These are phyloP conservation scores for Phytophthora capsici DNA, from an alignment of 352 stramenopile species.

Conservation along the genomic window DNA sequence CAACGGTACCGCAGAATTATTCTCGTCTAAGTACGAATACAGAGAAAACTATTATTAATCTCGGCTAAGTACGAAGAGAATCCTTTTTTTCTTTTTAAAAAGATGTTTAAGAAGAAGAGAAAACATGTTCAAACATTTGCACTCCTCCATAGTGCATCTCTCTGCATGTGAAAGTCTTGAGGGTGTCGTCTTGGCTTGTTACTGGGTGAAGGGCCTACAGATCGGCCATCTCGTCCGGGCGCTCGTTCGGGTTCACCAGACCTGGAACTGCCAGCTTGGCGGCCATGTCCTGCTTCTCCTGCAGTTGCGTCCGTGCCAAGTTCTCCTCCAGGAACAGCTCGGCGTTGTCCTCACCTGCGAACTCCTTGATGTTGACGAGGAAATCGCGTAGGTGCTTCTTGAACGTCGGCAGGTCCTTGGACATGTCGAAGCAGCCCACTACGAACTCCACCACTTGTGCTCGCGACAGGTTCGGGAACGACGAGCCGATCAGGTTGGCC, in stretches of 20 bases:
- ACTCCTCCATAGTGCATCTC: slow-evolving; percentile 25
- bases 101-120: not conserved
- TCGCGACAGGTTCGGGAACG: slow-evolving; percentile 96
- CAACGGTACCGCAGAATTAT: too few relatives aligned
- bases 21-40: slow-evolving; percentile 9
- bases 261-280: slow-evolving; percentile 90
- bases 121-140: slow-evolving; percentile 22
- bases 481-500: slow-evolving; percentile 95
- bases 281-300: slow-evolving; percentile 87
- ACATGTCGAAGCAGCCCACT: slow-evolving; percentile 97
- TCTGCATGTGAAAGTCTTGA: slow-evolving; percentile 24
- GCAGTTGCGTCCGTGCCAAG: slow-evolving; percentile 82
- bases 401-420: slow-evolving; percentile 97
- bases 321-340: slow-evolving; percentile 97
- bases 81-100: too few relatives aligned
- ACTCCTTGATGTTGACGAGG: slow-evolving; percentile 99
- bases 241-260: slow-evolving; percentile 92
- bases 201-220: slow-evolving; percentile 43
- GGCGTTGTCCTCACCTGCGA: slow-evolving; percentile 97
- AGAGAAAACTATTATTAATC: too few relatives aligned
- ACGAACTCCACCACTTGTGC: slow-evolving; percentile 97
- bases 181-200: slow-evolving; percentile 1
- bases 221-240: slow-evolving; percentile 90
- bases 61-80: slow-evolving; percentile 11
- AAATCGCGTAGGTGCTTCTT: slow-evolving; percentile 99